Conservation (phyloP, 192 early-diverging fungal genomes). For the Rhizophagus sp. region DNA sequence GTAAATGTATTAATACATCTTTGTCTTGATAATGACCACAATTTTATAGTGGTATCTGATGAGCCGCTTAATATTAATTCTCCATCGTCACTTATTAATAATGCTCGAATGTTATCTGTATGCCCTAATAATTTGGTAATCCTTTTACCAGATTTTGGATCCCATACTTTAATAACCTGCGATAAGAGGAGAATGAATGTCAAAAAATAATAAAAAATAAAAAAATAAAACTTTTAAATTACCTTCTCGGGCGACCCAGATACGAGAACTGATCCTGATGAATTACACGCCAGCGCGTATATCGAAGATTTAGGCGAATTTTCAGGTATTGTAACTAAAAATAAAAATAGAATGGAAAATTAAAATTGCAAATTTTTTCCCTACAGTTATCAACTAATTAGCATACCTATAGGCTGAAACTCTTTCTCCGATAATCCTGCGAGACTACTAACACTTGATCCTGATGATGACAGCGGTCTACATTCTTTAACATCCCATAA, state of each 20-base stretch:
- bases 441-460: not conserved
- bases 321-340: conserved; percentile 48
- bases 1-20: conserved; percentile 88
- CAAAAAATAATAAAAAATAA: not conserved
- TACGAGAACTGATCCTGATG: conserved; percentile 75
- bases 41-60: conserved; percentile 92
- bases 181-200: not conserved
- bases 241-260: conserved; percentile 93
- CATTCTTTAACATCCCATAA: conserved; percentile 88
- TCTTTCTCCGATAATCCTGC: conserved; percentile 11
- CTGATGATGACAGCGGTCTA: conserved; percentile 21
- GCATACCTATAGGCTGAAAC: conserved; percentile 18
- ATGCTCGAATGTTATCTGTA: conserved; percentile 91
- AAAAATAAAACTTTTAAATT: conserved; percentile 3
- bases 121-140: conserved; percentile 86
- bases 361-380: not conserved
- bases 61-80: conserved; percentile 89
- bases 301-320: conserved; percentile 68
- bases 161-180: conserved; percentile 86
- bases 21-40: conserved; percentile 91
- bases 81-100: conserved; percentile 87
- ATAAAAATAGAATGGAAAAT: not conserved
- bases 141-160: conserved; percentile 71
- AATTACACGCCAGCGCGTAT: conserved; percentile 85
- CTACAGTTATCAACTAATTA: not conserved